Base-by-base conservation (phyloP, 2,329 filamentous ascomycete species). In the Aspergillus oerlinghausenensis region DNA sequence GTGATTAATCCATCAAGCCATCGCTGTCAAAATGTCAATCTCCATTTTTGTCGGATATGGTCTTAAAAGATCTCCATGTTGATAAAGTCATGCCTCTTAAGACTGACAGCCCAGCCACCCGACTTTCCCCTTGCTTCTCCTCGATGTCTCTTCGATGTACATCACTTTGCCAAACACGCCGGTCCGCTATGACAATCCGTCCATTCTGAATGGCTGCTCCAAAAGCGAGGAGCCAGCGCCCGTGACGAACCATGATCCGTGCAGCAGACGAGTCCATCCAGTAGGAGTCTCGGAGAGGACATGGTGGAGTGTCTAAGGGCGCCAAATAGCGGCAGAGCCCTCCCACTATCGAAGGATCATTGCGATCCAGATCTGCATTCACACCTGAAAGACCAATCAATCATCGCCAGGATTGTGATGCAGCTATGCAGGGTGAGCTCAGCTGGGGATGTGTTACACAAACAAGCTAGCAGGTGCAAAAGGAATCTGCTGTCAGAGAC, bases 221-320 rank as follows among this genome's bases (percentile, higher is more conserved):
- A 6, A 55, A 52, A 52, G 59, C 56, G 56, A 61, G 59, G 54
- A 56, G 52, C 28, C 29, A 53, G 28, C 38, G 51, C 55, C 55
- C 57, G 54, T 54, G 57, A 61, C 49, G 58, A 60, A 61, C 58
- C 57, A 61, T 65, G 63, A 64, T 64, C 63, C 63, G 62, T 63
- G 63, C 55, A 60, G 55, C 55, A 60, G 63, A 63, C 63, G 51
- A 49, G 55, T 17, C 45, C 35, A 47, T 38, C 61, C 63, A 63
- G 53, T 58, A 47, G 49, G 21, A 49, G 42, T 29, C 25, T 26
- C 19, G 28, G 21, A 50, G 56, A 59, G 55, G 56, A 56, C 25
- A 1, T 21, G 4, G 40, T 45, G 42, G 42, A 45, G 42, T 45
- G 28, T 28, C 49, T 32, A 56, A n/a, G 51, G 23, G 49, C 28